These are phyloP conservation scores for Luffa aegyptiaca DNA, from an alignment of 306 rosid genomes.

Conservation along the genomic window DNA sequence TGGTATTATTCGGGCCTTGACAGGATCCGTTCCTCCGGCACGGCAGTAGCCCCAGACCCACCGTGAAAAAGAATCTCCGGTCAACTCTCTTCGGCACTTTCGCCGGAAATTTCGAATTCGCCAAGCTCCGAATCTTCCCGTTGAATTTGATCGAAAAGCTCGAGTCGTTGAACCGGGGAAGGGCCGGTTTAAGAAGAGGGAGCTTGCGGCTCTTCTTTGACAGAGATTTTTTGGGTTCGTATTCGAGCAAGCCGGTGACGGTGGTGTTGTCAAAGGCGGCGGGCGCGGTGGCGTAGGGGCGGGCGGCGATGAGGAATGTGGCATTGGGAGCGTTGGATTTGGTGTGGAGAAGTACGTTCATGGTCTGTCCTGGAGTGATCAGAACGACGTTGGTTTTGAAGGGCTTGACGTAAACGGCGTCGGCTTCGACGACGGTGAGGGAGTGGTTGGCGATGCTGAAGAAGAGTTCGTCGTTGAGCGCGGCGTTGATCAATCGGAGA, in stretches of 20 bases:
- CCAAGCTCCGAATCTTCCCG: conserved; percentile 39
- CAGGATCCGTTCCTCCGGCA: conserved; percentile 38
- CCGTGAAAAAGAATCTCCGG: conserved; percentile 47
- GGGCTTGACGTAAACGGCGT: conserved; percentile 59
- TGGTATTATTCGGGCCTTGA: conserved; percentile 53
- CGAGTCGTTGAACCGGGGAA: conserved; percentile 40
- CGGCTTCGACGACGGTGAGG: conserved; percentile 57
- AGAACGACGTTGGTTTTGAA: conserved; percentile 34
- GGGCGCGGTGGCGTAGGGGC: conserved; percentile 53
- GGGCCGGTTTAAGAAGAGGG: conserved; percentile 22
- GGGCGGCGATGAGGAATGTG: conserved; percentile 40
- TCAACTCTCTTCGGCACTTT: conserved; percentile 44
- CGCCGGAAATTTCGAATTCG: conserved; percentile 41
- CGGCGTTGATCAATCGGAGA: not conserved
- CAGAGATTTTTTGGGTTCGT: conserved; percentile 19
- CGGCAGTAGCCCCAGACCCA: conserved; percentile 40
- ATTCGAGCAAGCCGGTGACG: conserved; percentile 44
- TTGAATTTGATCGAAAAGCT: conserved; percentile 36
- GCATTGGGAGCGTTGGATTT: conserved; percentile 39
- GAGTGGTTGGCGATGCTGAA: conserved; percentile 72
- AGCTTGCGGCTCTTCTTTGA: conserved; percentile 6
- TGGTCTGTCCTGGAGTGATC: conserved; percentile 70
- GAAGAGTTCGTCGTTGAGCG: conserved; percentile 33
- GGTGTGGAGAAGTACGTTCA: conserved; percentile 47
- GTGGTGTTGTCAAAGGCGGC: conserved; percentile 63